A percentile compares a stretch with the other conserved stretches of the same genome.
Conservation (phyloP, 306 rosid genomes). For the Delonix regia region DNA sequence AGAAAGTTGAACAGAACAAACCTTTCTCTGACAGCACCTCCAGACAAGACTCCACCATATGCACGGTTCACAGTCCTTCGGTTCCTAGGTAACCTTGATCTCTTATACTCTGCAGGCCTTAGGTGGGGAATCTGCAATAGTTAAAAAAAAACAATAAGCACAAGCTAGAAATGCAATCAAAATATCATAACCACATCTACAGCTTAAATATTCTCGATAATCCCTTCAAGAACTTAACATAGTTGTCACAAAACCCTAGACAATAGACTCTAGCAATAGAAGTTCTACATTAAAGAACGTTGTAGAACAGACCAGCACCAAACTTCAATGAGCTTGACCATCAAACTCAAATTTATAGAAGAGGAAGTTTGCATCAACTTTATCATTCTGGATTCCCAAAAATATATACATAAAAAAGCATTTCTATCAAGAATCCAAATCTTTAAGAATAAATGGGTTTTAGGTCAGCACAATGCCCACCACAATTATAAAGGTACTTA, state of each 20-base stretch:
- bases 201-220: background rate
- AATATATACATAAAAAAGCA: background rate
- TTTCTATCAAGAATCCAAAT: background rate
- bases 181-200: background rate
- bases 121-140: constrained; percentile 71
- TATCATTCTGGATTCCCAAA: background rate
- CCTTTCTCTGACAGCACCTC: constrained; percentile 81
- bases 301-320: background rate
- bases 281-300: background rate
- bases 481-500: background rate
- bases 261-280: background rate
- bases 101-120: constrained; percentile 72
- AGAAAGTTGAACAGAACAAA: constrained; percentile 36
- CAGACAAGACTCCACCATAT: constrained; percentile 71
- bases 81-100: constrained; percentile 70
- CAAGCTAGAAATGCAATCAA: background rate
- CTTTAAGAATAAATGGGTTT: background rate
- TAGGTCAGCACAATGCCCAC: background rate
- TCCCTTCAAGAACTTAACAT: background rate
- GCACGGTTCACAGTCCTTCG: constrained; percentile 73
- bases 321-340: too few species aligned
- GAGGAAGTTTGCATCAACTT: background rate
- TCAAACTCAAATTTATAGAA: background rate
- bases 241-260: background rate
- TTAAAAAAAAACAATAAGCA: background rate